phyloP scores from a whole-genome alignment of 208 protist species.

The Trypanosoma cruzi region DNA sequence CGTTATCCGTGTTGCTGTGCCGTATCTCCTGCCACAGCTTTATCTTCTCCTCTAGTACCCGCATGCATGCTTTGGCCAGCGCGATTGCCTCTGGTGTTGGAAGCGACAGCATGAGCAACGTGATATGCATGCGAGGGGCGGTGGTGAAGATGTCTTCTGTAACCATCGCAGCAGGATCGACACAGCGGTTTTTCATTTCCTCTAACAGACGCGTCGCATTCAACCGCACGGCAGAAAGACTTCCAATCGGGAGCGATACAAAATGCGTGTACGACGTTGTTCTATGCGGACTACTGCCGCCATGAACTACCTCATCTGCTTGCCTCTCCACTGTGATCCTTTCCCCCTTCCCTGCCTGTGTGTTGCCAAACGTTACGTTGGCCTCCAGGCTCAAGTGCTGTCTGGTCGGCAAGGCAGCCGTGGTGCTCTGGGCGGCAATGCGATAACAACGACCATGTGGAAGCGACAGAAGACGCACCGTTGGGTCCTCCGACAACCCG shows the following conservation, averaged over 20 bases:
- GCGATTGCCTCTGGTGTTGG: conserved; percentile 42
- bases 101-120: conserved; percentile 72
- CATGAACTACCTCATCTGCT: not conserved
- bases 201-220: conserved; percentile 33
- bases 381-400: too few species aligned
- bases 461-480: conserved; percentile 8
- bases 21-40: conserved; percentile 12
- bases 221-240: conserved; percentile 32
- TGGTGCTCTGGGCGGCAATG: not conserved
- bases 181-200: conserved; percentile 31
- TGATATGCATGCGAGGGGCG: conserved; percentile 63
- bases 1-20: not conserved
- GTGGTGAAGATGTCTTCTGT: conserved; percentile 51
- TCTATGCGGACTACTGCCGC: not conserved
- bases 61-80: conserved; percentile 45
- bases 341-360: not conserved
- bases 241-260: conserved; percentile 72
- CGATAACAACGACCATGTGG: conserved; percentile 24
- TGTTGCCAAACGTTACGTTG: too few species aligned
- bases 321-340: not conserved
- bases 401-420: too few species aligned
- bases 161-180: conserved; percentile 6
- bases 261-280: conserved; percentile 79
- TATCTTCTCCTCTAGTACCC: conserved; percentile 25
- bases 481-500: conserved; percentile 14